These are phyloP conservation scores for Candida sojae DNA, from an alignment of 1,139 yeast genomes.

Conservation along the genomic window DNA sequence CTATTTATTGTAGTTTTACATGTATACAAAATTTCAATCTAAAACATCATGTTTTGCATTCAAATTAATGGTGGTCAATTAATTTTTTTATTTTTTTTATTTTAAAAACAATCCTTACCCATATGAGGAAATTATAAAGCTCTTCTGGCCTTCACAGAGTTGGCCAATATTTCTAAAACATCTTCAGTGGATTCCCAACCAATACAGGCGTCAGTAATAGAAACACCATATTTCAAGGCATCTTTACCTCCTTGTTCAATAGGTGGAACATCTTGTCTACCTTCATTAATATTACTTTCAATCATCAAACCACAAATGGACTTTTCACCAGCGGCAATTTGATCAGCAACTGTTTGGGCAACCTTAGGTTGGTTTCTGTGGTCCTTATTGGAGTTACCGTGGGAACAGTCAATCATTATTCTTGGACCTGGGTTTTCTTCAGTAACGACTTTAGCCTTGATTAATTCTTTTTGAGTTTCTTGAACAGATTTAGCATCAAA, in stretches of 20 bases:
- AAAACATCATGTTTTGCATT: conserved; percentile 1
- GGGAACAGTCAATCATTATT: conserved; percentile 95
- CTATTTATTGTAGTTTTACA: background rate
- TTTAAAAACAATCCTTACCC: background rate
- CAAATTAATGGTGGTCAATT: too few species aligned
- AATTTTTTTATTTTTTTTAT: background rate
- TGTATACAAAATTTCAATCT: background rate
- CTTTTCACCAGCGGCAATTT: conserved; percentile 78
- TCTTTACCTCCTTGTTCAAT: conserved; percentile 55
- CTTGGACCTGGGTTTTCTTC: conserved; percentile 37
- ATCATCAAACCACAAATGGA: conserved; percentile 92
- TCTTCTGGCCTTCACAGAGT: conserved; percentile 83
- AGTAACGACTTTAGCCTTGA: conserved; percentile 32
- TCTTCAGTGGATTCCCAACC: conserved; percentile 85
- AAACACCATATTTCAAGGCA: conserved; percentile 88
- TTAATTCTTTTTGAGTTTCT: conserved; percentile 62
- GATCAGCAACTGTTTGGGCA: conserved; percentile 74
- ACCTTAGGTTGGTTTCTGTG: conserved; percentile 94
- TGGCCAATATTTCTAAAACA: conserved; percentile 77
- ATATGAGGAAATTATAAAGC: conserved; percentile 14
- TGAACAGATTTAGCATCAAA: conserved; percentile 79
- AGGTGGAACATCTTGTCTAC: conserved; percentile 81
- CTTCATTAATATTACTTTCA: conserved; percentile 90
- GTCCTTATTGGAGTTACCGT: conserved; percentile 94
- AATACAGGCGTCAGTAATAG: conserved; percentile 96